phyloP scores from a whole-genome alignment of 2,329 filamentous ascomycete genomes.

The Fusarium incarnatum region DNA sequence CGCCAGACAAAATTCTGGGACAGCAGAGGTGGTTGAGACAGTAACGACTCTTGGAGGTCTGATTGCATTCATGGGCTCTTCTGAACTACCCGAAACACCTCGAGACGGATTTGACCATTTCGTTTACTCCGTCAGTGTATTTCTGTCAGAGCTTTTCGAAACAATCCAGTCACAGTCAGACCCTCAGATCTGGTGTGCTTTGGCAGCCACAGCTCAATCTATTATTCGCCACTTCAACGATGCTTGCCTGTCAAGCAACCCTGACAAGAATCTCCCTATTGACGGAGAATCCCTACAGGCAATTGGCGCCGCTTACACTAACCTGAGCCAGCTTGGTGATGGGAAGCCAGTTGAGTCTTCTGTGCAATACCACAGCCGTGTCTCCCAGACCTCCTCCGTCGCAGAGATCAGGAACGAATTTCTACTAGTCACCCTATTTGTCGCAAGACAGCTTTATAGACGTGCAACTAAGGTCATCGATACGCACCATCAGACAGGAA shows the following conservation, averaged over 20 bases:
- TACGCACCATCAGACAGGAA: slow-evolving; percentile 30
- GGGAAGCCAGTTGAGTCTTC: slow-evolving; percentile 2
- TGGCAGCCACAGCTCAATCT: slow-evolving; percentile 54
- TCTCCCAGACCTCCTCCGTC: slow-evolving; percentile 31
- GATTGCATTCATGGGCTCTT: slow-evolving; percentile 63
- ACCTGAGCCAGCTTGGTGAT: slow-evolving; percentile 39
- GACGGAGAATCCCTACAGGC: slow-evolving; percentile 40
- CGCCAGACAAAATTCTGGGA: slow-evolving; percentile 36
- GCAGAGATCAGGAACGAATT: slow-evolving; percentile 53
- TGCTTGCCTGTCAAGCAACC: slow-evolving; percentile 50
- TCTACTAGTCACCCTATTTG: slow-evolving; percentile 54
- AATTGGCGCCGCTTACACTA: slow-evolving; percentile 47
- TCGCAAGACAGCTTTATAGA: slow-evolving; percentile 57
- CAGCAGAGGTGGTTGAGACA: slow-evolving; percentile 40
- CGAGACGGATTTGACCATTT: slow-evolving; percentile 55
- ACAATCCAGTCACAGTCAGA: slow-evolving; percentile 51
- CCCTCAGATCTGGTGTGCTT: slow-evolving; percentile 53
- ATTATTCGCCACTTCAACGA: slow-evolving; percentile 55
- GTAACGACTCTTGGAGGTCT: slow-evolving; percentile 56
- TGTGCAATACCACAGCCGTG: background rate
- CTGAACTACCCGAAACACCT: slow-evolving; percentile 49
- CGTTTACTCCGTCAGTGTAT: slow-evolving; percentile 52
- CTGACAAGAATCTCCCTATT: slow-evolving; percentile 35
- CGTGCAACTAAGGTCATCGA: slow-evolving; percentile 51
- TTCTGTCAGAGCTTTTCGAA: slow-evolving; percentile 53